Conservation (phyloP, 495 filamentous ascomycete genomes). For the Parathielavia hyrcaniae region DNA sequence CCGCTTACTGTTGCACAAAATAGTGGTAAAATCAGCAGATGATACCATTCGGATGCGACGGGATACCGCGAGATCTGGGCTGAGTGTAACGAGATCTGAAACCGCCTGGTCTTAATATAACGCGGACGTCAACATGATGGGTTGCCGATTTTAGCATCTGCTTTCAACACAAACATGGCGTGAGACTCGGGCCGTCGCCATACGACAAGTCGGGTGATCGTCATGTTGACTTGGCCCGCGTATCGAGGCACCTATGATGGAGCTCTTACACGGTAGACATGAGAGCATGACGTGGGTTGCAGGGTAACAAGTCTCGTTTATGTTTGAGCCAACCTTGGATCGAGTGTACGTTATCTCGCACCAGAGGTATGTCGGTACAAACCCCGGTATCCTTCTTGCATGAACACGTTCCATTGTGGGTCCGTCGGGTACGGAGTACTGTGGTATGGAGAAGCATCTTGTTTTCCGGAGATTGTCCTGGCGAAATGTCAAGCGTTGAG, state of each 20-base stretch:
- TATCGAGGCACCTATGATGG: background rate
- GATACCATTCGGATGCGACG: background rate
- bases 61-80: background rate
- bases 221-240: background rate
- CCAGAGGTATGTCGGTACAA: too few relatives aligned
- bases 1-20: background rate
- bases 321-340: conserved; percentile 1
- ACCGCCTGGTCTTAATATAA: background rate
- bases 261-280: background rate
- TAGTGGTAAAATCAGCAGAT: background rate
- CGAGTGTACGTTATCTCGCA: background rate
- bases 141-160: background rate
- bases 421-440: too few relatives aligned
- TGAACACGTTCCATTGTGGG: too few relatives aligned
- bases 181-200: too few relatives aligned
- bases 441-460: too few relatives aligned
- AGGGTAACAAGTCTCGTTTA: conserved; percentile 1
- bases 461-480: too few relatives aligned
- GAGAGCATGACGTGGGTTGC: background rate
- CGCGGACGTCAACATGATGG: too few relatives aligned
- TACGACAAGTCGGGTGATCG: too few relatives aligned
- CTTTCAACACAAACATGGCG: too few relatives aligned
- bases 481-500: too few relatives aligned
- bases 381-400: background rate
- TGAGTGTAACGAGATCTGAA: conserved; percentile 1